A percentile compares a stretch with the other conserved stretches of the same genome.
phyloP scores from a whole-genome alignment of 208 protist species.

The Trypanosoma scelopori region DNA sequence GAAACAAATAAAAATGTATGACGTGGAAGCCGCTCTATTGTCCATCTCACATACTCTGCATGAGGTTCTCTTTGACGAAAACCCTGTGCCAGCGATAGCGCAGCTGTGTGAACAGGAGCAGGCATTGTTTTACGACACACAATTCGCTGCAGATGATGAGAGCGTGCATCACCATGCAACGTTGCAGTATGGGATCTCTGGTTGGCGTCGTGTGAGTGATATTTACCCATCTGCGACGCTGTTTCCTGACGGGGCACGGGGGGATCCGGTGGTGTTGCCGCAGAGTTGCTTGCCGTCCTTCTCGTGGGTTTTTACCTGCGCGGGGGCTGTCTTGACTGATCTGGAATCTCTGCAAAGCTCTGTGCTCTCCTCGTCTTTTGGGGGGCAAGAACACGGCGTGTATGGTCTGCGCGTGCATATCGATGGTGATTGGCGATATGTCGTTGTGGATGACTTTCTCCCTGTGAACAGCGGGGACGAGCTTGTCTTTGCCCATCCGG shows the following conservation, averaged over 20 bases:
- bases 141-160: conserved; percentile 65
- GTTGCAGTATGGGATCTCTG: conserved; percentile 41
- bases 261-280: conserved; percentile 30
- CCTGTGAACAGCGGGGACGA: conserved; percentile 65
- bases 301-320: conserved; percentile 60
- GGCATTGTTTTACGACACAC: conserved; percentile 65
- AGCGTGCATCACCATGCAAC: conserved; percentile 38
- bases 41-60: conserved; percentile 36
- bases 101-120: conserved; percentile 42
- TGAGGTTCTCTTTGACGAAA: conserved; percentile 66
- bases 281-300: conserved; percentile 32
- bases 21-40: conserved; percentile 36
- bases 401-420: conserved; percentile 70
- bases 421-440: conserved; percentile 84
- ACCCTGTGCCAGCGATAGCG: conserved; percentile 48
- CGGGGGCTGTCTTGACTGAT: conserved; percentile 38
- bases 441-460: conserved; percentile 87
- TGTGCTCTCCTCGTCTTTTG: conserved; percentile 3
- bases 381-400: conserved; percentile 30
- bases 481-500: conserved; percentile 65
- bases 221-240: conserved; percentile 55
- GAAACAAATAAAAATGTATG: conserved; percentile 37
- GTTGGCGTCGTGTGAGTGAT: conserved; percentile 66
- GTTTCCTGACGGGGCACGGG: conserved; percentile 36
- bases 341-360: conserved; percentile 24